A percentile compares a stretch with the other conserved stretches of the same genome.
Evolutionary conservation across 2,329 filamentous ascomycete genomes (phyloP).

Genomic region (Chrysosporium keratinophilum): DNA sequence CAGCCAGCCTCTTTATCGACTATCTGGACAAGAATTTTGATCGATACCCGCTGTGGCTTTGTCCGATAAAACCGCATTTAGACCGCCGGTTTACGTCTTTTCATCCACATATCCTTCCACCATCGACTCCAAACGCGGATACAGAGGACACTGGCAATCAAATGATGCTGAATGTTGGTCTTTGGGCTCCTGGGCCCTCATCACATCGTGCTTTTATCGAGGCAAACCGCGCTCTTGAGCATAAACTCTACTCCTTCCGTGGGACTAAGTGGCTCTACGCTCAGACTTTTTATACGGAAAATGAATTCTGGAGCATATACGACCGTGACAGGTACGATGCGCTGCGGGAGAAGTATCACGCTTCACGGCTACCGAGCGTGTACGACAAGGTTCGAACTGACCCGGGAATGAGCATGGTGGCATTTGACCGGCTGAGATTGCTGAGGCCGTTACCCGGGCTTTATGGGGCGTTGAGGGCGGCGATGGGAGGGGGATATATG

Average conservation of each 20-base stretch:
- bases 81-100: background rate
- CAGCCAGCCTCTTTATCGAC: constrained; percentile 41
- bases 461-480: constrained; percentile 2
- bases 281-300: constrained; percentile 68
- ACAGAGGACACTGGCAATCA: background rate
- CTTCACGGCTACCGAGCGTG: constrained; percentile 26
- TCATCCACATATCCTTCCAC: constrained; percentile 7
- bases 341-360: constrained; percentile 32
- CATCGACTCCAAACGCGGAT: background rate
- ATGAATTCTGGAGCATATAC: constrained; percentile 38
- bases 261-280: constrained; percentile 85
- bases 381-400: constrained; percentile 30
- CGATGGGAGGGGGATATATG: constrained; percentile 1
- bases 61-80: constrained; percentile 35
- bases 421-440: constrained; percentile 1
- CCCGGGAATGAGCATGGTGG: background rate
- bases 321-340: constrained; percentile 30
- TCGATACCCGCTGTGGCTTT: constrained; percentile 51
- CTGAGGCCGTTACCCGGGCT: constrained; percentile 6
- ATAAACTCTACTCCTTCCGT: constrained; percentile 55
- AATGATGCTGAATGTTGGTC: constrained; percentile 44
- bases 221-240: constrained; percentile 62
- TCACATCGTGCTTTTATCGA: constrained; percentile 49
- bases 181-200: constrained; percentile 67
- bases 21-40: constrained; percentile 38